Evolutionary conservation across 139 green algal genomes (phyloP).

Genomic region (Haematococcus sp.): DNA sequence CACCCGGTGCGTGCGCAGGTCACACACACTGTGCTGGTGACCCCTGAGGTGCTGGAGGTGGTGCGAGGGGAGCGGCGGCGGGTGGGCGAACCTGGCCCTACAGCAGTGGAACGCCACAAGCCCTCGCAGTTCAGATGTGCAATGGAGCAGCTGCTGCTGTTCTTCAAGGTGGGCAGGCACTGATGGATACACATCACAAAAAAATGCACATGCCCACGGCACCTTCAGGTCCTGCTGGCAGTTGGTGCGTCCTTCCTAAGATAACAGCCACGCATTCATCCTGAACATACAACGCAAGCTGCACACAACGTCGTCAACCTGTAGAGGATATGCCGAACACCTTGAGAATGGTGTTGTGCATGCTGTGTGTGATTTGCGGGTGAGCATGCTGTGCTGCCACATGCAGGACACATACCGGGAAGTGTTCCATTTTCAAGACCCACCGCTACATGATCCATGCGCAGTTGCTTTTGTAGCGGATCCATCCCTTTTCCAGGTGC

Average conservation of each 20-base stretch:
- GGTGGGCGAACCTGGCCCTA: conserved; percentile 8
- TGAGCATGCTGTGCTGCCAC: conserved; percentile 34
- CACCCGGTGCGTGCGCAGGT: conserved; percentile 46
- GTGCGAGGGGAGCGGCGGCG: conserved; percentile 1
- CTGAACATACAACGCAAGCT: too few species aligned
- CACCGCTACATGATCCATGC: conserved; percentile 92
- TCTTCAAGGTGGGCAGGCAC: conserved; percentile 55
- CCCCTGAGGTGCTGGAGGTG: conserved; percentile 56
- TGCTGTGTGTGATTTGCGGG: too few species aligned
- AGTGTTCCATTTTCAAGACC: conserved; percentile 81
- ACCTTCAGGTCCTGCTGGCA: conserved; percentile 45
- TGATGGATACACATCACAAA: too few species aligned
- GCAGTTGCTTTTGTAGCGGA: conserved; percentile 82
- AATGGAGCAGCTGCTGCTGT: conserved; percentile 69
- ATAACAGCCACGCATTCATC: too few species aligned
- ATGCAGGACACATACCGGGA: conserved; percentile 63
- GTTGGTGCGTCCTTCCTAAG: too few species aligned
- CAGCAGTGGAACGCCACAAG: not conserved
- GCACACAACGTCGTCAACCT: too few species aligned
- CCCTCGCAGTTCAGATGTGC: conserved; percentile 45
- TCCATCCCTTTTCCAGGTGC: conserved; percentile 77
- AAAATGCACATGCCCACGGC: not conserved
- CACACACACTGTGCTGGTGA: conserved; percentile 88
- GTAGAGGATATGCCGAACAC: too few species aligned
- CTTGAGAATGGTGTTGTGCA: too few species aligned